Evolutionary conservation across 2,329 filamentous ascomycete species (phyloP), one percentile per base, ranked within the genome.

Genomic region (Stachybotrys echinatus): DNA sequence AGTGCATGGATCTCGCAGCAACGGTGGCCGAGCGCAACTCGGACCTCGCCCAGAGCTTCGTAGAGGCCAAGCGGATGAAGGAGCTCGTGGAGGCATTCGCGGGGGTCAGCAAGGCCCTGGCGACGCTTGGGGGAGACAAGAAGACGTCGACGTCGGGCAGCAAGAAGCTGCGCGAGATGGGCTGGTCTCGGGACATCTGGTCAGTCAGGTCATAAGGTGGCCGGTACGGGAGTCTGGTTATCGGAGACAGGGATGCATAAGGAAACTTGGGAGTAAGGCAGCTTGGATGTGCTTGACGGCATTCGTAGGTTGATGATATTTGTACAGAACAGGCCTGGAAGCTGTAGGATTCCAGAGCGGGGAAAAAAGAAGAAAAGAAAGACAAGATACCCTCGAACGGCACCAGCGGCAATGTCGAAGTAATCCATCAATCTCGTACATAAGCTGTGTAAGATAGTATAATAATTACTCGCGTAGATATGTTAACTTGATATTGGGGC

Each of bases 1-100:
- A 92, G 62, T 88, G 86, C 60, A 92, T 99, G 88, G 89, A 96
- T 52, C 74, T 99, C 17, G 85, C 90, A 1, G 83, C 85, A 1
- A 65, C 84, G 2, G 79, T 96, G 47, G 89, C 92, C 2, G 83
- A 87, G 50, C 81, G 84, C 55, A 80, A 77, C 52, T 84, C 84
- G 21, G 84, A 86, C 56, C 68, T 92, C 39, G 81, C 85, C 2
- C 69, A 74, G 21, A 78, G 81, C 42, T 88, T 94, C 57, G 67
- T 84, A 49, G 75, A 78, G 49, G 78, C 82, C 3, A 77, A 78
- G 27, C 80, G 87, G 44, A 87, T 92, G 82, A 80, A 81, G 60
- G 88, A 92, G 70, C 73, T 94, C 39, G 80, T 92, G 12, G 83
- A 88, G 61, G 81, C 80, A 12, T 84, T 97, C 63, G 90, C 92